Percentiles rank a stretch among this genome's conserved stretches.
Conservation (phyloP, 169 alveolate genomes). For the Eimeria maxima region DNA sequence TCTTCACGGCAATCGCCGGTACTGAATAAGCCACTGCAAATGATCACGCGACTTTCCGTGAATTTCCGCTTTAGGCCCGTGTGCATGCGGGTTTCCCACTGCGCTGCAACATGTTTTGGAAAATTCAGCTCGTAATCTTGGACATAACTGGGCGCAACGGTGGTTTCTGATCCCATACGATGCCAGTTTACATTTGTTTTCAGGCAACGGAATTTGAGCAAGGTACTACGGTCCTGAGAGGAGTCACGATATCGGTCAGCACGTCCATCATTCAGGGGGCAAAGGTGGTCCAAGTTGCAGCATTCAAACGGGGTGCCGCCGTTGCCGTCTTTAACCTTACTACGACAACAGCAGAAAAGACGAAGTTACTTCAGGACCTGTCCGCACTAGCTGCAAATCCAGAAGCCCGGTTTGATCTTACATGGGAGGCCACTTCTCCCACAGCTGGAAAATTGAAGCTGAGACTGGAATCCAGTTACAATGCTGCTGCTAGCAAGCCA, state of each 20-base stretch:
- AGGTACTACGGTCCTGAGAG: slow-evolving; percentile 65
- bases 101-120: background rate
- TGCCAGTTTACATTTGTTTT: background rate
- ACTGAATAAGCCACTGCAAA: too few relatives aligned
- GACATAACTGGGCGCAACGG: background rate
- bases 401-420: slow-evolving; percentile 55
- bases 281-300: slow-evolving; percentile 52
- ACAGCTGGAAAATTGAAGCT: slow-evolving; percentile 44
- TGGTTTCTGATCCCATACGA: background rate
- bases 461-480: slow-evolving; percentile 49
- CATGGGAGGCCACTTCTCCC: slow-evolving; percentile 59
- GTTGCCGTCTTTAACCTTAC: slow-evolving; percentile 63
- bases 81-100: background rate
- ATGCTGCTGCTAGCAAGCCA: slow-evolving; percentile 75
- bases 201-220: slow-evolving; percentile 50
- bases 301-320: slow-evolving; percentile 47
- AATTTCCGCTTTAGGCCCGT: background rate
- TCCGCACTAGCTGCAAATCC: slow-evolving; percentile 44
- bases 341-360: slow-evolving; percentile 54
- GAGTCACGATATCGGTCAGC: slow-evolving; percentile 36
- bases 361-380: slow-evolving; percentile 38
- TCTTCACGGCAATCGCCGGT: background rate
- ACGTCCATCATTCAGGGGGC: slow-evolving; percentile 23
- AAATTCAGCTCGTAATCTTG: background rate
- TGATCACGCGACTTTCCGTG: too few relatives aligned